Conservation (phyloP, 2,329 filamentous ascomycete genomes). For the Pyrenochaeta sp. region DNA sequence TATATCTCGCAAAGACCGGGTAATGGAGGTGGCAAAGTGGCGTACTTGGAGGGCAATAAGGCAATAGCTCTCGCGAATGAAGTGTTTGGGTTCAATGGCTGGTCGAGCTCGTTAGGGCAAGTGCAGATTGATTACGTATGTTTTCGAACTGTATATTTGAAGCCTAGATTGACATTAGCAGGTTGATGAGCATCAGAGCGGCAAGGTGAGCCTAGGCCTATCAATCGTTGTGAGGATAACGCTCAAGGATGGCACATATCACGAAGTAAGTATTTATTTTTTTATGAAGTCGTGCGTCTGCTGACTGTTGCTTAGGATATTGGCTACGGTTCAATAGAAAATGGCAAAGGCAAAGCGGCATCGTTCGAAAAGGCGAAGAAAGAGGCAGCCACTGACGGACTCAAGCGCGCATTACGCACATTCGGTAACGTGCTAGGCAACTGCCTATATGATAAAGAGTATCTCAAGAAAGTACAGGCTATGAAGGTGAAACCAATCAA, state of each 20-base stretch:
- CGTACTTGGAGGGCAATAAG: conserved; percentile 96
- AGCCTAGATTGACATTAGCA: conserved; percentile 38
- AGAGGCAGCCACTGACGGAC: conserved; percentile 91
- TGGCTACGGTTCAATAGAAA: conserved; percentile 96
- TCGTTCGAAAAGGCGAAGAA: conserved; percentile 99
- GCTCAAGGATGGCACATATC: conserved; percentile 90
- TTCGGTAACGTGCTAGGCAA: conserved; percentile 99
- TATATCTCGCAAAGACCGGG: conserved; percentile 90
- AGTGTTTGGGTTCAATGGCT: conserved; percentile 96
- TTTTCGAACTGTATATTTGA: conserved; percentile 3
- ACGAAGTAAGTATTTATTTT: conserved; percentile 68
- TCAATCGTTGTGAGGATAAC: conserved; percentile 93
- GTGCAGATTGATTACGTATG: conserved; percentile 89
- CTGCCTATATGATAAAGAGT: conserved; percentile 97
- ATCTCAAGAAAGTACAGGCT: conserved; percentile 87
- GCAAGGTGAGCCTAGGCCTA: conserved; percentile 83
- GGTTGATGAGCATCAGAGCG: conserved; percentile 82
- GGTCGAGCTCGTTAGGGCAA: conserved; percentile 95
- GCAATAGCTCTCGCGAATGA: conserved; percentile 95
- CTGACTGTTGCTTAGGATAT: conserved; percentile 69
- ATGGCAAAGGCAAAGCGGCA: conserved; percentile 91
- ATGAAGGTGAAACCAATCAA: conserved; percentile 81
- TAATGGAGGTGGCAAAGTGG: conserved; percentile 83
- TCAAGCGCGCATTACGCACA: conserved; percentile 88
- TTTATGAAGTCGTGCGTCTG: neutral